Base-by-base conservation (phyloP, 1,284 basidiomycete genomes). In the Tilletia setariae region DNA sequence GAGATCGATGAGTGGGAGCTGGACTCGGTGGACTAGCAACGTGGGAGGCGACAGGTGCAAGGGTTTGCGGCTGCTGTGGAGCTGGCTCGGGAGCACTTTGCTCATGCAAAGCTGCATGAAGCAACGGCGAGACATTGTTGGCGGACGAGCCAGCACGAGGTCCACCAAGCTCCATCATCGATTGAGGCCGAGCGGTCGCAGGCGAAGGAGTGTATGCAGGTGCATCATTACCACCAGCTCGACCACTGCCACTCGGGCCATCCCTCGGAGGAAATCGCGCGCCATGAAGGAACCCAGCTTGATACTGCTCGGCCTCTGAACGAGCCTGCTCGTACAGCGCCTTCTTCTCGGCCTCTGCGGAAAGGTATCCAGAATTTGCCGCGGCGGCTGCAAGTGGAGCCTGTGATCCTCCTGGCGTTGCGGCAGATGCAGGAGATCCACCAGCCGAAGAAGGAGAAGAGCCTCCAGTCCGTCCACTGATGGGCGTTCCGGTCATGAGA, bases 271-370 rank as follows among this genome's bases (percentile, higher is more conserved):
- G 73, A 51, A 76, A 76, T 2, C 62, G 51, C 1, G 71, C 73
- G 25, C 75, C 73, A 15, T 71, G 67, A 28, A 63, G 32, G 32
- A 68, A 76, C 15, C 65, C 65, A 59, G 66, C 68, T 51, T 79
- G 76, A 66, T 78, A 79, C 11, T 51, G 28, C 65, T 76, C 78
- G 11, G 77, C 79, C 68, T 80, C 75, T 1, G 67, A 62, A 9
- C 75, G 68, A 7, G 79, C 79, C 7, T 77, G 67, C 53, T 78
- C 76, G 56, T 73, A 80, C 19, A 79, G 68, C 40, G 67, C 63
- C 65, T 64, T 69, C 69, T 81, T 80, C 66, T 81, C 79, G 8
- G 32, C 66, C 63, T 67, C 66, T 15, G 66, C 66, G 1, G 64
- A 63, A 8, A 28, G 2, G n/a, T 15, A 47, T n/a, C 19, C 61